These are phyloP conservation scores for Metschnikowia cubensis DNA, from an alignment of 805 yeast species.

Conservation along the genomic window DNA sequence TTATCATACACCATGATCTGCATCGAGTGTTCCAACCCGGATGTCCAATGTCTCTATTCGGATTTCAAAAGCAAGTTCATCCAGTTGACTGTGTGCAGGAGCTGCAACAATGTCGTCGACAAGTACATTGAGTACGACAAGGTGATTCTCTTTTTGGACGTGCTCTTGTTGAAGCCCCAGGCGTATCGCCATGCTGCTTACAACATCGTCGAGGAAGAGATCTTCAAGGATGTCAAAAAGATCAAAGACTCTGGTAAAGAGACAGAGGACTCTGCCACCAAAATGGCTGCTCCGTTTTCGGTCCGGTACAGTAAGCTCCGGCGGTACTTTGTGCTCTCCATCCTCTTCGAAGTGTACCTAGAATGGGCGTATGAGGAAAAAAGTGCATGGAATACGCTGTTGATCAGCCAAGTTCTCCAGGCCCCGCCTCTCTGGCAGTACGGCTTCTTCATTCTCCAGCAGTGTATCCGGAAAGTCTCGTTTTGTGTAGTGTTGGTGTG, in stretches of 20 bases:
- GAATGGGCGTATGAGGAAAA: conserved; percentile 90
- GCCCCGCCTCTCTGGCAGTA: conserved; percentile 50
- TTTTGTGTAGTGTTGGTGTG: conserved; percentile 37
- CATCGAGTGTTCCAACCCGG: conserved; percentile 69
- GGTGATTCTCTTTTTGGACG: conserved; percentile 78
- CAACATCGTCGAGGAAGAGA: conserved; percentile 47
- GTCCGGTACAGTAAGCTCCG: conserved; percentile 22
- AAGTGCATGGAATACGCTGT: conserved; percentile 29
- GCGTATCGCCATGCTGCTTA: conserved; percentile 85
- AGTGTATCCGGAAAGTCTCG: conserved; percentile 43
- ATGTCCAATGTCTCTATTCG: conserved; percentile 62
- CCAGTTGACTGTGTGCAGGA: conserved; percentile 68
- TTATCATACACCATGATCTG: conserved; percentile 64
- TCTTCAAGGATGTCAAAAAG: conserved; percentile 8
- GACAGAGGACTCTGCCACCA: not conserved
- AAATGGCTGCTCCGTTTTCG: not conserved
- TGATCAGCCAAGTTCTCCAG: conserved; percentile 22
- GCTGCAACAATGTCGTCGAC: conserved; percentile 76
- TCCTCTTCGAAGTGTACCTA: conserved; percentile 83
- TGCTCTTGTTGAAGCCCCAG: conserved; percentile 77
- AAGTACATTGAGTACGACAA: conserved; percentile 88
- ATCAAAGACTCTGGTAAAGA: too few species aligned
- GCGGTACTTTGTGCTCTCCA: conserved; percentile 55
- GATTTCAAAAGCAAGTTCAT: conserved; percentile 75
- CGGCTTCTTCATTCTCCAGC: conserved; percentile 49